Base-by-base conservation (phyloP, 352 stramenopile genomes). In the Pythium biforme region DNA sequence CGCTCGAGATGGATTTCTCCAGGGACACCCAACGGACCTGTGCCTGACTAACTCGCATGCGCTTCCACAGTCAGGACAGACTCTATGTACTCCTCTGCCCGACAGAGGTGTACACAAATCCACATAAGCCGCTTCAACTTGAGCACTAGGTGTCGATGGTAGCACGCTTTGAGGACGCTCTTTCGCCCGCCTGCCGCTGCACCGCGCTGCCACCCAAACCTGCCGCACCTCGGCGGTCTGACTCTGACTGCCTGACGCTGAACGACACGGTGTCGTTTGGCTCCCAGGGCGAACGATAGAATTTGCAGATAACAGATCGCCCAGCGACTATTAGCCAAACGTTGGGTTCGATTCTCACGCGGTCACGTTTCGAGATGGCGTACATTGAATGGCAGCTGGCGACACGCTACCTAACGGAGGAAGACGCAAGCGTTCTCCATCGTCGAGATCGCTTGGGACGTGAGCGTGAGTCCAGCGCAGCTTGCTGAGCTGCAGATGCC, bases 1-100 rank as follows among this genome's bases (percentile, higher is more conserved):
- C 55, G 55, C 55, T 62, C 55, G 46, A 25, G 46, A 19, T 55
- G 55, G 55, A 62, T 62, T 62, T 49, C 55, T 55, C n/a, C 14
- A 45, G 19, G 7, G 48, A 14, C 22, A 53, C 46, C 46, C 22
- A 34, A 34, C 23, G 14, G 46, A 14, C 26, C 45, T 7, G n/a
- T 11, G 22, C 1, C 43, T 26, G 31, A 37, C 8, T 37, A n/a
- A n/a, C n/a, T n/a, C n/a, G n/a, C n/a, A n/a, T n/a, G n/a, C n/a
- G n/a, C n/a, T n/a, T n/a, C n/a, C n/a, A n/a, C n/a, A n/a, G n/a
- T n/a, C n/a, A n/a, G n/a, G n/a, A n/a, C n/a, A n/a, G n/a, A n/a
- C n/a, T n/a, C n/a, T n/a, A n/a, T n/a, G n/a, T n/a, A n/a, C n/a
- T n/a, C n/a, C n/a, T n/a, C n/a, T n/a, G 31, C 31, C 31, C 10